Percentiles rank a stretch among this genome's conserved stretches.
phyloP scores from a whole-genome alignment of 768 basidiomycete species.

The Mycena polygramma region DNA sequence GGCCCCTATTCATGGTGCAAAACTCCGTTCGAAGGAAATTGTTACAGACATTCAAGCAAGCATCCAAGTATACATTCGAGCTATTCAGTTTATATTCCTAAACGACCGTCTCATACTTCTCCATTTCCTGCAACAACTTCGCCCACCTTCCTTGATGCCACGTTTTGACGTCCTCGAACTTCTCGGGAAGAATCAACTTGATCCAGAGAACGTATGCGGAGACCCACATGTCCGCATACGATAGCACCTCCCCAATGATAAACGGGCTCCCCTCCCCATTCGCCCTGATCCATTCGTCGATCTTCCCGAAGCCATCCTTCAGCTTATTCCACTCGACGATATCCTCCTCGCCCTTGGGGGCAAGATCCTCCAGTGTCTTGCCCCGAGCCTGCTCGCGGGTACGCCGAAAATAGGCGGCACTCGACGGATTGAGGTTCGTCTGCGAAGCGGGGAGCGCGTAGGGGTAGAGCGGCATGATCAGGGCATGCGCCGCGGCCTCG shows the following conservation, averaged over 20 bases:
- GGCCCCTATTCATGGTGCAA: no score
- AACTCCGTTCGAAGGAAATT: no score
- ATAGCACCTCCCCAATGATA: slow-evolving; percentile 7
- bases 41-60: neutral
- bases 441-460: slow-evolving; percentile 32
- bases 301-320: slow-evolving; percentile 12
- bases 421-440: slow-evolving; percentile 46
- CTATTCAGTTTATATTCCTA: neutral
- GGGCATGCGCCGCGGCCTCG: slow-evolving; percentile 6
- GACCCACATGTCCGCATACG: slow-evolving; percentile 26
- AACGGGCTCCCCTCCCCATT: slow-evolving; percentile 1
- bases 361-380: slow-evolving; percentile 45
- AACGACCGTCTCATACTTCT: slow-evolving; percentile 22
- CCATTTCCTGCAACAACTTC: slow-evolving; percentile 10
- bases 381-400: slow-evolving; percentile 42
- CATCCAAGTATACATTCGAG: neutral
- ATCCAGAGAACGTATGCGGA: slow-evolving; percentile 18
- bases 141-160: slow-evolving; percentile 27
- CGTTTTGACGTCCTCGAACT: slow-evolving; percentile 8
- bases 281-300: slow-evolving; percentile 22
- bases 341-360: slow-evolving; percentile 41
- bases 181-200: slow-evolving; percentile 13
- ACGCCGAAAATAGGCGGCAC: slow-evolving; percentile 47
- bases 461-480: neutral
- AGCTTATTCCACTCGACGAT: slow-evolving; percentile 9